Conservation (phyloP, 176 grass and related monocot species). For the Juncus inflexus region DNA sequence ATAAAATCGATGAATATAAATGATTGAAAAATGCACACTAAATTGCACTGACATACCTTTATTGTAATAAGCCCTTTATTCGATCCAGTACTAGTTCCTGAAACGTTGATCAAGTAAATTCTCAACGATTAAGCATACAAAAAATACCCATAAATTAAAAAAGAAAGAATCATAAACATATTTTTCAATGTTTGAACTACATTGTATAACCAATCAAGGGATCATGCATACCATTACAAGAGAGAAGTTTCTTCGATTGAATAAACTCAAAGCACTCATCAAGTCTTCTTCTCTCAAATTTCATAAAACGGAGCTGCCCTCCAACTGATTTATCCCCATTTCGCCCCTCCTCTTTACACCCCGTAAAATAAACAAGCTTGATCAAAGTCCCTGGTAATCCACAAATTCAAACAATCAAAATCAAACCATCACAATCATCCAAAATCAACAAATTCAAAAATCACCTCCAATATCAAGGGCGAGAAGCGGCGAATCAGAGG, state of each 20-base stretch:
- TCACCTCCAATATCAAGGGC: slow-evolving; percentile 87
- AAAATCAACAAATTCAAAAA: not conserved
- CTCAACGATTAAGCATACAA: too few species aligned
- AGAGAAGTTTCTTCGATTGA: slow-evolving; percentile 43
- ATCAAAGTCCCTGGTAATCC: slow-evolving; percentile 65
- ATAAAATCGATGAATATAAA: slow-evolving; percentile 3
- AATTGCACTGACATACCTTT: slow-evolving; percentile 40
- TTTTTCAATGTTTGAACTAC: not conserved
- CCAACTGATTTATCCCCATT: slow-evolving; percentile 23
- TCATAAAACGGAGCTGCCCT: slow-evolving; percentile 67
- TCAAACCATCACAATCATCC: not conserved
- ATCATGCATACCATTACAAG: slow-evolving; percentile 36
- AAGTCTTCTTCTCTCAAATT: slow-evolving; percentile 72
- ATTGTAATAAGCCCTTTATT: slow-evolving; percentile 32
- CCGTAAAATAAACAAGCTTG: slow-evolving; percentile 81
- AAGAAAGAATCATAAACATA: not conserved
- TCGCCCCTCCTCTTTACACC: slow-evolving; percentile 22
- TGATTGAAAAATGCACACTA: slow-evolving; percentile 13
- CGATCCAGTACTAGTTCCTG: slow-evolving; percentile 32
- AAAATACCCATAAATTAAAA: too few species aligned
- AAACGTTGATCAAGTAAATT: slow-evolving; percentile 26
- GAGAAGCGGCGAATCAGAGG: slow-evolving; percentile 51
- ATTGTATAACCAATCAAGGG: not conserved
- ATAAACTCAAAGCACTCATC: slow-evolving; percentile 78
- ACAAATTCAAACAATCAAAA: not conserved